Base-by-base conservation (phyloP, 805 yeast genomes). In the Cyberlindnera misumaiensis region DNA sequence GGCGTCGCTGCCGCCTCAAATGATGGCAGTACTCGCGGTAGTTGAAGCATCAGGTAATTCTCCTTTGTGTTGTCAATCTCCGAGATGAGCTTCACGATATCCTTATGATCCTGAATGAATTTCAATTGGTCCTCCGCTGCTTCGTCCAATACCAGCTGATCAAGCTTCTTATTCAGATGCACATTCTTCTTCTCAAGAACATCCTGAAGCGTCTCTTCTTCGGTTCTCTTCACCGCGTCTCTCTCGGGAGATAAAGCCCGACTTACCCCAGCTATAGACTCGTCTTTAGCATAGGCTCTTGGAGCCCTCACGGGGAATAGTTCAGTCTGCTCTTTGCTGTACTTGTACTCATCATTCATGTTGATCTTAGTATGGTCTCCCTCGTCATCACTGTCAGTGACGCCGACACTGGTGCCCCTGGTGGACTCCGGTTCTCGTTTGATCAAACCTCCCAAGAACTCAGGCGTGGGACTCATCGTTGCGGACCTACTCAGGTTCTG, bases 301-400 rank as follows among this genome's bases (percentile, higher is more conserved):
- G 67, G 67, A 1, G 90, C 85, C 48, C 88, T 71, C 4, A 83
- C 80, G 1, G 90, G 90, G 64, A 83, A 80, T 25, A 80, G 56
- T 14, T 65, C 70, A 0, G 77, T 67, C 39, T 75, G 80, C n/a
- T 62, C 65, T 18, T 64, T n/a, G 3, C 50, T 31, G 28, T 73
- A 68, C 22, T 61, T 62, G 45, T 76, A 77, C 35, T 72, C 80
- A 50, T 72, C 70, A 39, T 76, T 77, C 83, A 82, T 78, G 57
- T 81, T 73, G 45, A 80, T 77, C 49, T 63, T 72, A 4, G 75
- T 62, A 13, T 44, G 14, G 11, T 61, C 65, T 11, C 67, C 73
- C 13, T 60, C 64, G 7, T 70, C 74, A 11, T 65, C 70, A 34
- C 62, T 72, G 7, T 57, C 55, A 6, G 55, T 60, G 12, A 46